These are phyloP conservation scores for Crithidia expoeki DNA, from an alignment of 208 protist species.

Conservation along the genomic window DNA sequence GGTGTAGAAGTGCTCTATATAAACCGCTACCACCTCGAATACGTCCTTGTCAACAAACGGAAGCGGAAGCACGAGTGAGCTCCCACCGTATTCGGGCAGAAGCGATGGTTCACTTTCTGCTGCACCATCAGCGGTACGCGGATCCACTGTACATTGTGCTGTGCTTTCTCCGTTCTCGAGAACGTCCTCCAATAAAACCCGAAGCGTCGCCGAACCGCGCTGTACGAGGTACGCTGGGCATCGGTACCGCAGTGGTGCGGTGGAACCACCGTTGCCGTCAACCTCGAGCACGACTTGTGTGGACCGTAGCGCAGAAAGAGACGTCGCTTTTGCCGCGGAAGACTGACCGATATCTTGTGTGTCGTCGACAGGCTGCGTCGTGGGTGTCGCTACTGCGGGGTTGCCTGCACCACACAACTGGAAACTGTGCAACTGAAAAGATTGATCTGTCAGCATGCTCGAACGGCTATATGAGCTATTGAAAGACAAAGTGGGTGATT, in stretches of 20 bases:
- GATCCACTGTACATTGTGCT: too few species aligned
- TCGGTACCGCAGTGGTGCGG: conserved; percentile 19
- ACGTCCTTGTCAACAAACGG: conserved; percentile 34
- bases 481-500: too few species aligned
- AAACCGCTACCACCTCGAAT: conserved; percentile 67
- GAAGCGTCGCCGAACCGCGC: conserved; percentile 38
- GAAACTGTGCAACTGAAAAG: conserved; percentile 30
- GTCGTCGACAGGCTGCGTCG: neutral
- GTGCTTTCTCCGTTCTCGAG: conserved; percentile 13
- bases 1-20: conserved; percentile 77
- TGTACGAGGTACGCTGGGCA: conserved; percentile 52
- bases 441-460: neutral
- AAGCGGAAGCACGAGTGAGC: conserved; percentile 36
- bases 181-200: conserved; percentile 42
- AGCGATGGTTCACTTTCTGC: too few species aligned
- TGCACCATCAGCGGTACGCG: too few species aligned
- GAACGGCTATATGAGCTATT: neutral
- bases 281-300: conserved; percentile 31
- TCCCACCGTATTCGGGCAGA: neutral
- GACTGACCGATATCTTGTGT: too few species aligned
- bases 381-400: neutral
- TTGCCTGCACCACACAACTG: conserved; percentile 1
- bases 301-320: neutral
- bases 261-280: neutral
- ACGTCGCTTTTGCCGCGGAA: neutral